phyloP scores from a whole-genome alignment of 163 green algal genomes.

The Scenedesmus sp. region DNA sequence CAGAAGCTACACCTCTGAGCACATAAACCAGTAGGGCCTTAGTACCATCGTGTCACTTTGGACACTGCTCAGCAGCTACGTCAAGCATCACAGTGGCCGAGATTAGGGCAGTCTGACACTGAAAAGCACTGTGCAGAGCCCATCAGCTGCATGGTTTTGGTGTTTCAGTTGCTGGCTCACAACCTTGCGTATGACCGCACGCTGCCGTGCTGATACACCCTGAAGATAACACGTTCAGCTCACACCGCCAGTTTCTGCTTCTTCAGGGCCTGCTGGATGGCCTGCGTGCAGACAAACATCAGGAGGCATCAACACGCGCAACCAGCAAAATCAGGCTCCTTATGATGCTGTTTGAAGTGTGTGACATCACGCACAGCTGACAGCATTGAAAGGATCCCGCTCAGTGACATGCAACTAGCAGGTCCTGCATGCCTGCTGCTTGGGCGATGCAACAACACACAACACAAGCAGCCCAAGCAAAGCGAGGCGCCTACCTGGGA shows the following conservation, averaged over 20 bases:
- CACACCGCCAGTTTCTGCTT: background rate
- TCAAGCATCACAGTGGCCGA: background rate
- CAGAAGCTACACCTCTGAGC: background rate
- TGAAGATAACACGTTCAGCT: background rate
- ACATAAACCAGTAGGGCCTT: background rate
- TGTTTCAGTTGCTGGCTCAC: background rate
- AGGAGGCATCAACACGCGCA: background rate
- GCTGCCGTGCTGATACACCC: background rate
- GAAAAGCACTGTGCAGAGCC: background rate
- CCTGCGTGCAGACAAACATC: background rate
- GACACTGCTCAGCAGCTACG: background rate
- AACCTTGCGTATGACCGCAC: background rate
- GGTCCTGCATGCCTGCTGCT: too few species aligned
- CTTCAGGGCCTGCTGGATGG: background rate
- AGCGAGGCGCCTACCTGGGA: too few species aligned
- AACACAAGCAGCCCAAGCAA: too few species aligned
- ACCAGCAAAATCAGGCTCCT: too few species aligned
- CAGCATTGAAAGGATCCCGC: too few species aligned
- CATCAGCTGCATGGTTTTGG: background rate
- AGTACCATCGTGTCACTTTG: background rate
- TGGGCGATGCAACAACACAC: too few species aligned
- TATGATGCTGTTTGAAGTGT: too few species aligned
- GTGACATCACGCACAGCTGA: too few species aligned
- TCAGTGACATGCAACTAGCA: too few species aligned
- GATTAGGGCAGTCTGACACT: background rate